Base-by-base conservation (phyloP, 2,329 filamentous ascomycete species). In the Dactylonectria estremocensis region DNA sequence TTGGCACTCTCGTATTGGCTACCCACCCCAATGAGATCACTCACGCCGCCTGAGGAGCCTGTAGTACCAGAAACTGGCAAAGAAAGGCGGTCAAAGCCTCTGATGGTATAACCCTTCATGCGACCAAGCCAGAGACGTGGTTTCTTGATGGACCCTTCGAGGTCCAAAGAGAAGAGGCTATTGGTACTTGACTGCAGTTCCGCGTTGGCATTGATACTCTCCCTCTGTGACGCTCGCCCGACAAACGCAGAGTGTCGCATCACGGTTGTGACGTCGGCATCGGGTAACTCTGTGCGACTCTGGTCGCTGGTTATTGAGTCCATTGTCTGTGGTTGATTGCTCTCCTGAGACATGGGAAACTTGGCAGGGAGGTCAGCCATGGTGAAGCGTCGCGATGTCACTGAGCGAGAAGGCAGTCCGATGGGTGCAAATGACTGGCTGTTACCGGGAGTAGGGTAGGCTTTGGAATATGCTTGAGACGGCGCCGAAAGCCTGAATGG, bases 11-110 rank as follows among this genome's bases (percentile, higher is more conserved):
- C 54, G 40, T 63, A 70, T 35, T 66, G 65, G 11, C 68, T 68
- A 7, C 65, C 69, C 9, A 71, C 66, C 2, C 65, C 69, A 2
- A 45, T 24, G 20, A 70, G 68, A 35, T 70, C 68, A 11, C 58
- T 16, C 3, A 45, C 7, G 1, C 31, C 7, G 1, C 31, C 48
- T 11, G 49, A 33, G 22, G 64, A 45, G 2, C 40, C 16, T 5
- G 16, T 13, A 16, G 45, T 10, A 9, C 37, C 56, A 20, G 52
- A 43, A 20, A 22, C 24, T 3, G 59, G 67, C 35, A 20, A 50
- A 16, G 64, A 54, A 20, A 48, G 35, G 20, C 55, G 49, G 31
- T 61, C 56, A 31, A 61, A 13, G 10, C 48, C 28, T 31, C 40
- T 66, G 16, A 53, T 33, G 3, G 52, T 67, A 20, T 67, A 64